These are phyloP conservation scores for Apocynum venetum DNA, from an alignment of 257 asterid species.

Conservation along the genomic window DNA sequence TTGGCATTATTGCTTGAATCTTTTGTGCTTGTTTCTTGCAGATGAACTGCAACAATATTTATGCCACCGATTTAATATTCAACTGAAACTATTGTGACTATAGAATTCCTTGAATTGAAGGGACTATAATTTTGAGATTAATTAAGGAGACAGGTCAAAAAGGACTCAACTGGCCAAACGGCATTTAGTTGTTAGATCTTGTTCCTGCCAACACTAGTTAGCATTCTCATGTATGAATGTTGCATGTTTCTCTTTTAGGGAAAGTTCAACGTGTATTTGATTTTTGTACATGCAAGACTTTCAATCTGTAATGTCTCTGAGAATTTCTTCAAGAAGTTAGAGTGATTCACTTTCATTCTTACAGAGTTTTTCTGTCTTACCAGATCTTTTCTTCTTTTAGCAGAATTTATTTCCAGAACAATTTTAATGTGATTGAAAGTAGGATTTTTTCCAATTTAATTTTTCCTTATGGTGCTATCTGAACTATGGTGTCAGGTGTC, in stretches of 20 bases:
- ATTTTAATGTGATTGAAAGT: background rate
- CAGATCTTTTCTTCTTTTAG: background rate
- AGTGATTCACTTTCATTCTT: background rate
- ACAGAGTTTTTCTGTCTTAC: background rate
- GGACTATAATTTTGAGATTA: slow-evolving; percentile 6
- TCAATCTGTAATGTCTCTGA: background rate
- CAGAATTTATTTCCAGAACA: background rate
- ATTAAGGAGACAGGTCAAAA: background rate
- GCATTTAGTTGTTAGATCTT: background rate
- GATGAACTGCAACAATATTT: slow-evolving; percentile 27
- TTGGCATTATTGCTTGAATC: background rate
- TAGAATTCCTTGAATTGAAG: slow-evolving; percentile 13
- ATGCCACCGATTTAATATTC: slow-evolving; percentile 10
- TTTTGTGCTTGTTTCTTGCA: slow-evolving; percentile 17
- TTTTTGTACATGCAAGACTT: background rate
- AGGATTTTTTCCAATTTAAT: background rate
- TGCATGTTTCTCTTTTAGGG: background rate
- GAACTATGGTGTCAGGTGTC: too few species aligned
- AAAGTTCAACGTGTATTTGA: background rate
- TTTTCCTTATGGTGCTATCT: too few species aligned
- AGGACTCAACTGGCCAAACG: background rate
- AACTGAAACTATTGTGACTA: slow-evolving; percentile 6
- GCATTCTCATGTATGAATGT: background rate
- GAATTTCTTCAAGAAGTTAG: background rate
- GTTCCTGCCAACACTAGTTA: background rate